Evolutionary conservation across 345 rosid species (phyloP), one percentile per base, ranked within the genome.

Genomic region (Hypericum androsaemum): DNA sequence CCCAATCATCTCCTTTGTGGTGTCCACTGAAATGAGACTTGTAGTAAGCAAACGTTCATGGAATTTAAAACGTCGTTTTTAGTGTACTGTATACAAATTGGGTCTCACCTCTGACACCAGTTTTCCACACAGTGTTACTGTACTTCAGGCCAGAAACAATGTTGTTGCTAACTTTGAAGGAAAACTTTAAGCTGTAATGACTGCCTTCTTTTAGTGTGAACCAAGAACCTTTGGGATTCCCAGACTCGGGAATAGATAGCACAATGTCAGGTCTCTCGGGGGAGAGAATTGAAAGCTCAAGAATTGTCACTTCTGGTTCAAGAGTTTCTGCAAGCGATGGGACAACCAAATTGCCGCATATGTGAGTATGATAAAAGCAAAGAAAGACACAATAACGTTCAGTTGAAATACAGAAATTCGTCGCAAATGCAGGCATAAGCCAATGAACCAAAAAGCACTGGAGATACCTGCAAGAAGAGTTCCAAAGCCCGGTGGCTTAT

Each of bases 21-120:
- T 74, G 67, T 90, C 98, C 61, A 90, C 98, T 90, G 71, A 22
- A 22, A 22, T 22, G 4, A 22, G 4, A 22, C 32, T 22, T 22
- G 32, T 22, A 22, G 32, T 22, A 42, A 13, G 58, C 15, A 43
- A 42, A 5, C 39, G 43, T n/a, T 53, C 62, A 40, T 37, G 12
- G 12, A n/a, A 43, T n/a, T 37, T 6, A 22, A 45, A 50, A 15
- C 42, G 8, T 15, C 40, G 51, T n/a, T 46, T 44, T 11, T 35
- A 51, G 8, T 2, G 9, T 10, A 52, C 43, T 5, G 10, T 5
- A 7, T 12, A 0, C 8, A 22, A 8, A 49, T 45, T 12, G 47
- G 48, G 12, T 0, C 10, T 42, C 41, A 67, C 71, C 71, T 42
- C 52, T 67, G 28, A 67, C 56, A 10, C 71, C 71, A 57, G 71